Base-by-base conservation (phyloP, 2,329 filamentous ascomycete species). In the Penicillium fuscoglaucum region DNA sequence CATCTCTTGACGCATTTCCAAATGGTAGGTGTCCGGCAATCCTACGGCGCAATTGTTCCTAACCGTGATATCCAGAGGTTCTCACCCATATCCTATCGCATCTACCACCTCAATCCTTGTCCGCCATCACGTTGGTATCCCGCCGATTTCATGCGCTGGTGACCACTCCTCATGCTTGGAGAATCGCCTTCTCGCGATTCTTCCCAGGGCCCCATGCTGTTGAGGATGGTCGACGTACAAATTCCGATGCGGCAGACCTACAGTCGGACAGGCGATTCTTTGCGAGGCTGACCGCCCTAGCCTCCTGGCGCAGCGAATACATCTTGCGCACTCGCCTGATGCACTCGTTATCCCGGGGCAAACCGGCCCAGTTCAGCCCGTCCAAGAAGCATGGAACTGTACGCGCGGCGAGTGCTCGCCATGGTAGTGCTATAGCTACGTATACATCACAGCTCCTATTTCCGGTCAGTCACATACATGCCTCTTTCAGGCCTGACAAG, bases 291-390 rank as follows among this genome's bases (percentile, higher is more conserved):
- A 96, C 90, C 10, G 83, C 87, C 4, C 78, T 93, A 61, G 90
- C 92, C n/a, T 95, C 93, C 9, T 98, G 95, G 93, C 86, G 93
- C 66, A 97, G 91, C 75, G 95, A 99, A 74, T 99, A 98, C 70
- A 89, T 98, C 48, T 78, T 96, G 57, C 85, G 95, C 47, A 97
- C 92, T 2, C 85, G 91, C 47, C 83, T 98, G 52, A 79, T 98
- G 52, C 86, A 92, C 45, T 95, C 90, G 61, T 80, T 98, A 57
- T 84, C 84, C 47, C 87, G 91, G 59, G 95, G 93, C 51, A 96
- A 93, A 71, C 91, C 93, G 39, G 70, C 74, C 10, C 70, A 58
- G 78, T 83, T 66, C 17, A 83, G 87, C 39, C 78, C 80, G 10
- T 72, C 81, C 31, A 76, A 80, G 47, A 76, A 80, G 68, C 72